Percentiles rank a stretch among this genome's conserved stretches.
phyloP scores from a whole-genome alignment of 441 rosid species.

The Aleurites moluccanus region DNA sequence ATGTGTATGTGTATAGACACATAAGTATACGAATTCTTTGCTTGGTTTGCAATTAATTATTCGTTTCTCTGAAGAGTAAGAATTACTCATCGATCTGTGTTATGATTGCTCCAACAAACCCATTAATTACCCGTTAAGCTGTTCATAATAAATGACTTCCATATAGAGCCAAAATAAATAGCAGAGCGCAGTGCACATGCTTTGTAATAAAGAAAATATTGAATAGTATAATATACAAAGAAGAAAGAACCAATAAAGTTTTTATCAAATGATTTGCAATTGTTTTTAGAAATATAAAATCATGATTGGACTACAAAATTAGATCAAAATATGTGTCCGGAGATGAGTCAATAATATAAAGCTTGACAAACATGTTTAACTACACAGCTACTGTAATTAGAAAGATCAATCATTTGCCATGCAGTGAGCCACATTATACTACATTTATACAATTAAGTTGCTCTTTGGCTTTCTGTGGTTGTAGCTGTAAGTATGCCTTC shows the following conservation, averaged over 20 bases:
- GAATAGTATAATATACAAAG: no score
- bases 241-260: no score
- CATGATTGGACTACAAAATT: no score
- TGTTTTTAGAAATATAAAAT: no score
- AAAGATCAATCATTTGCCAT: background rate
- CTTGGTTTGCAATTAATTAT: background rate
- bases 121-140: background rate
- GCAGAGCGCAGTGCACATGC: no score
- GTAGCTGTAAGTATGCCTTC: background rate
- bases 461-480: background rate
- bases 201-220: no score
- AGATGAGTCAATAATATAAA: no score
- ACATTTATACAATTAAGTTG: background rate
- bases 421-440: background rate
- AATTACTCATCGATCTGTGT: background rate
- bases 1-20: no score
- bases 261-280: no score
- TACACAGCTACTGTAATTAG: background rate
- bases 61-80: background rate
- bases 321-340: no score
- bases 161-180: no score
- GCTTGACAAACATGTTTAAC: background rate
- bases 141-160: no score
- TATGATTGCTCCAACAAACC: background rate
- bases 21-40: background rate